These are phyloP conservation scores for Striga asiatica DNA, from an alignment of 257 asterid genomes.

Conservation along the genomic window DNA sequence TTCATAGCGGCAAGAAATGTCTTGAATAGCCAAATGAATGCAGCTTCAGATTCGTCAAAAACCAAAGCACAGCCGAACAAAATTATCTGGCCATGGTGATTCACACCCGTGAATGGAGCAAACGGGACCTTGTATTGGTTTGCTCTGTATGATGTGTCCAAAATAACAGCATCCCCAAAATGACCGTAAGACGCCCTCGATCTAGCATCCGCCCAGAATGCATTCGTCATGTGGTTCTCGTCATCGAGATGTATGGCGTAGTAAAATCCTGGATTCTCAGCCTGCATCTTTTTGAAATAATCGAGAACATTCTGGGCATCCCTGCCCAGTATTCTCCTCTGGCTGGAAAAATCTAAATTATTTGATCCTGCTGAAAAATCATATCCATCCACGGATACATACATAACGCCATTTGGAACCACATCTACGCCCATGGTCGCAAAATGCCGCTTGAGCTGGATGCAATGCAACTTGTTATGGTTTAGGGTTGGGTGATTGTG, in stretches of 20 bases:
- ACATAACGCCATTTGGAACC: conserved; percentile 75
- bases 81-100: conserved; percentile 81
- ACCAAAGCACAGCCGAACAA: conserved; percentile 82
- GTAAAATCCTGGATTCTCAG: conserved; percentile 85
- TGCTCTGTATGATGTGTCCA: conserved; percentile 55
- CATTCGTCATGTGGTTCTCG: conserved; percentile 78
- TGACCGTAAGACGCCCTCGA: conserved; percentile 77
- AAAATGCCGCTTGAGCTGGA: conserved; percentile 47
- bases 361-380: conserved; percentile 27
- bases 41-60: conserved; percentile 77
- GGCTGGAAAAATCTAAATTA: conserved; percentile 28
- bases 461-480: conserved; percentile 38
- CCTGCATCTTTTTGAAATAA: conserved; percentile 90
- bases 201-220: conserved; percentile 88
- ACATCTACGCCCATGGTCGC: conserved; percentile 34
- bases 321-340: conserved; percentile 51
- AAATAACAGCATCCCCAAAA: conserved; percentile 75
- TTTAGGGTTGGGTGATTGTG: conserved; percentile 42
- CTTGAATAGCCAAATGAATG: conserved; percentile 76
- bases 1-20: conserved; percentile 81
- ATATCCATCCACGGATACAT: conserved; percentile 60
- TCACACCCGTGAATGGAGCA: conserved; percentile 86
- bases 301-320: conserved; percentile 85
- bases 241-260: conserved; percentile 91
- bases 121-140: conserved; percentile 64